Evolutionary conservation across 2,329 filamentous ascomycete species (phyloP).

Genomic region (Zymoseptoria pseudotritici): DNA sequence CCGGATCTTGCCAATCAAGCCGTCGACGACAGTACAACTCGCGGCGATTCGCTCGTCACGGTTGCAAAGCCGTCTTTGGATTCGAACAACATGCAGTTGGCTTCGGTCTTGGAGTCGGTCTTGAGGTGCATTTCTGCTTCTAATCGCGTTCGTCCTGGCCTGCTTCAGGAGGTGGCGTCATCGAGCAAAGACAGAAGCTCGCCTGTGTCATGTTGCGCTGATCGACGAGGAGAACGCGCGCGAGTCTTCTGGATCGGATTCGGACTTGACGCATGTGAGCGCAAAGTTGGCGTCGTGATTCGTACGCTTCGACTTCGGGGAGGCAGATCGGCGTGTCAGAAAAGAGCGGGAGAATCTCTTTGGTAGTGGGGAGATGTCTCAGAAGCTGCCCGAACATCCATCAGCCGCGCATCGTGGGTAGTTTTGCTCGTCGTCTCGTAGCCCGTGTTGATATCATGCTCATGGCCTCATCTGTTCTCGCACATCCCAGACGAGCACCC

Average conservation of each 20-base stretch:
- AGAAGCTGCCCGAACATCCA: not conserved
- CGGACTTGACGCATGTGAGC: not conserved
- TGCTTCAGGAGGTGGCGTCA: not conserved
- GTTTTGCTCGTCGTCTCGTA: not conserved
- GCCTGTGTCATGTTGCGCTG: not conserved
- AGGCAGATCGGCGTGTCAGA: not conserved
- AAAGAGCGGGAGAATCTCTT: not conserved
- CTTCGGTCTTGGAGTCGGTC: conserved; percentile 4
- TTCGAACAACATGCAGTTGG: conserved; percentile 2
- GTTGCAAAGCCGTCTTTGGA: not conserved
- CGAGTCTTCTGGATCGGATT: not conserved
- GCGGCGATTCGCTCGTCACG: not conserved
- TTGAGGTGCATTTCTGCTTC: not conserved
- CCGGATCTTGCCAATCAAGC: not conserved
- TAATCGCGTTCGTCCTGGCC: not conserved
- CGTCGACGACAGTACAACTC: not conserved
- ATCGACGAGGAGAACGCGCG: not conserved
- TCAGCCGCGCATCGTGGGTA: not conserved
- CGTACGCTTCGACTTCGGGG: not conserved
- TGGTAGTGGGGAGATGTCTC: not conserved
- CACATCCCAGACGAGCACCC: conserved; percentile 86
- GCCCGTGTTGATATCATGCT: conserved; percentile 2
- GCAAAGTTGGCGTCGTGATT: not conserved
- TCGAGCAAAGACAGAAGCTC: not conserved
- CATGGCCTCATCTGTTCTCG: conserved; percentile 51